Base-by-base conservation (phyloP, 352 stramenopile genomes). In the Globisporangium echinulatum region DNA sequence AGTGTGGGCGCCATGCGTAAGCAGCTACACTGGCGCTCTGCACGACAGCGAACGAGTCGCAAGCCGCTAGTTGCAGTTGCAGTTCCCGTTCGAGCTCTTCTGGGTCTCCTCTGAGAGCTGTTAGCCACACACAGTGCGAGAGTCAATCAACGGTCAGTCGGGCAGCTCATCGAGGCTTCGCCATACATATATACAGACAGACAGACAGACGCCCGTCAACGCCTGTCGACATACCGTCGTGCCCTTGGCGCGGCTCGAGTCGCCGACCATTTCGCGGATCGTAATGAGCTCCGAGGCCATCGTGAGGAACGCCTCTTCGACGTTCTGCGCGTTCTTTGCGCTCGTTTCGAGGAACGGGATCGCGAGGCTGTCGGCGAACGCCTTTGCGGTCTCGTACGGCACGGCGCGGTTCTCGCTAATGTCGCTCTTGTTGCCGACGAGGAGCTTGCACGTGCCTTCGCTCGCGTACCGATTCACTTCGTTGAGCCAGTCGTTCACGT, bases 351-450 rank as follows among this genome's bases (percentile, higher is more conserved):
- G 80, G 72, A 99, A 99, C 62, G 97, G 90, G 77, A 99, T 99
- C 42, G 96, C 96, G 52, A 99, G 74, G 62, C 82, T 96, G 68
- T 98, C 96, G 15, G 97, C 97, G 75, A 98, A 98, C 42, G 90
- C 96, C 82, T 99, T 98, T 36, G 96, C 97, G 51, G 96, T 90
- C 70, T 99, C 96, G 48, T 96, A 98, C 44, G 88, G 91, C 44
- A 99, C 96, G 7, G 91, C 96, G 43, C 96, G 86, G 72, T 99
- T 99, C 66, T 92, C 87, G 56, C 81, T 96, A 40, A 99, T 89
- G 82, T 99, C 97, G 66, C 90, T 98, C 86, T 99, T 99, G 83
- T 99, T 99, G 55, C 97, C 97, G 7, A 99, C 96, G 1, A 99
- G 86, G 9, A 99, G 85, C 78, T 99, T 99, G 74, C 98, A 98